Base-by-base conservation (phyloP, 805 yeast species). In the Brettanomyces anomalus region DNA sequence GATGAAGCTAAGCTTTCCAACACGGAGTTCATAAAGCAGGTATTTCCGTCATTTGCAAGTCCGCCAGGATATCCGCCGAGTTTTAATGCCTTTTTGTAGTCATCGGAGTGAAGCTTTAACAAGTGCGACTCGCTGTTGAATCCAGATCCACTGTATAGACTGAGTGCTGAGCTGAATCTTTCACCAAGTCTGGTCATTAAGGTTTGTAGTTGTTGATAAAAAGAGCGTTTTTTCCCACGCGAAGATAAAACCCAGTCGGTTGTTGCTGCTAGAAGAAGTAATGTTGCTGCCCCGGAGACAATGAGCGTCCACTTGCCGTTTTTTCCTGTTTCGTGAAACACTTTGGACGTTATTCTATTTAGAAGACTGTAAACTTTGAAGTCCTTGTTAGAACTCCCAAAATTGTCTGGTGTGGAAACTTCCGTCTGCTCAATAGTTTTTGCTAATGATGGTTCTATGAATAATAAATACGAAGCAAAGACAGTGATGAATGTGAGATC, bases 21-120 rank as follows among this genome's bases (percentile, higher is more conserved):
- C 1, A 89, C 96, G 19, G 88, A 78, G 63, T 89, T 89, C 94
- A 88, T 87, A 54, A 89, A 89, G 61, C 97, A 89, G 0, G 96
- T 87, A 57, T 89, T 89, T 13, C 97, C 96, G 49, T 86, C 95
- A 58, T 89, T 89, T 45, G 76, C 72, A 32, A 89, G 70, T 1
- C 97, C 97, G 20, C 96, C 96, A 30, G 86, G 74, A 42, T 73
- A 75, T 1, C 89, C 89, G 44, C 90, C 90, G 42, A 71, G 66
- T 39, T 67, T 67, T 42, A 72, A 46, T n/a, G 81, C 80, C n/a
- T 41, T 46, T 20, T 57, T 53, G 28, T 50, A 52, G 21, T 42
- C 40, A 6, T 46, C 52, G 37, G 41, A 39, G 17, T 39, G 42
- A 16, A 37, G 33, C 14, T 36, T 32, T 18, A 48, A 50, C 8